These are phyloP conservation scores for Lactarius pseudohatsudake DNA, from an alignment of 768 basidiomycete species.

Conservation along the genomic window DNA sequence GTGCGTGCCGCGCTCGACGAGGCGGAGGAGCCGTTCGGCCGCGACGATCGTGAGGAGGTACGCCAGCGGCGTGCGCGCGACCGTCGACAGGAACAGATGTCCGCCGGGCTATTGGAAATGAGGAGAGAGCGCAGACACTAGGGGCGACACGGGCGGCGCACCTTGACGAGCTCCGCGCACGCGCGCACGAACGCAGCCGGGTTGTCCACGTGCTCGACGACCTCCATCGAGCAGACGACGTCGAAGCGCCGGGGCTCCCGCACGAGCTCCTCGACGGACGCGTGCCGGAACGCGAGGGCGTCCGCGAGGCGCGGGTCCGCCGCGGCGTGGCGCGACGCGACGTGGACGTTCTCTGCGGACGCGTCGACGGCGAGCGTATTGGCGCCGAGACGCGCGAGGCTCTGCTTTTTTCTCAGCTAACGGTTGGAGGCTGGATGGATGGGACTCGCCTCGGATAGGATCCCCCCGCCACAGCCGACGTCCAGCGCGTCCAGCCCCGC, in stretches of 20 bases:
- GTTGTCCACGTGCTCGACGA: slow-evolving; percentile 95
- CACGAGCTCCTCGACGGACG: slow-evolving; percentile 73
- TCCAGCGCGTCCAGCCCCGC: slow-evolving; percentile 75
- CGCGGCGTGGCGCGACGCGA: slow-evolving; percentile 80
- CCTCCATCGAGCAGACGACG: slow-evolving; percentile 96
- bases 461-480: slow-evolving; percentile 93
- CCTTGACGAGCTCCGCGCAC: slow-evolving; percentile 86
- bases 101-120: slow-evolving; percentile 74
- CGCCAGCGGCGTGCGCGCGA: slow-evolving; percentile 81
- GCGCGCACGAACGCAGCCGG: slow-evolving; percentile 79
- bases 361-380: slow-evolving; percentile 92
- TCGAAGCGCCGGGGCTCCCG: slow-evolving; percentile 70
- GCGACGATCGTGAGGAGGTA: slow-evolving; percentile 68
- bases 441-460: slow-evolving; percentile 78
- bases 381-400: slow-evolving; percentile 84
- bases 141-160: slow-evolving; percentile 36
- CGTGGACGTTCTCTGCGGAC: slow-evolving; percentile 79
- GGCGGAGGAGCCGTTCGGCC: slow-evolving; percentile 78
- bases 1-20: slow-evolving; percentile 88
- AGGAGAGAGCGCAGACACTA: no score
- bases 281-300: slow-evolving; percentile 63
- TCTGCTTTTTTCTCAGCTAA: slow-evolving; percentile 37
- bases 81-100: slow-evolving; percentile 92
- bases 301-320: slow-evolving; percentile 62
- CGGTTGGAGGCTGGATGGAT: no score